phyloP scores from a whole-genome alignment of 768 basidiomycete species.

The Xerocomellus chrysenteron region DNA sequence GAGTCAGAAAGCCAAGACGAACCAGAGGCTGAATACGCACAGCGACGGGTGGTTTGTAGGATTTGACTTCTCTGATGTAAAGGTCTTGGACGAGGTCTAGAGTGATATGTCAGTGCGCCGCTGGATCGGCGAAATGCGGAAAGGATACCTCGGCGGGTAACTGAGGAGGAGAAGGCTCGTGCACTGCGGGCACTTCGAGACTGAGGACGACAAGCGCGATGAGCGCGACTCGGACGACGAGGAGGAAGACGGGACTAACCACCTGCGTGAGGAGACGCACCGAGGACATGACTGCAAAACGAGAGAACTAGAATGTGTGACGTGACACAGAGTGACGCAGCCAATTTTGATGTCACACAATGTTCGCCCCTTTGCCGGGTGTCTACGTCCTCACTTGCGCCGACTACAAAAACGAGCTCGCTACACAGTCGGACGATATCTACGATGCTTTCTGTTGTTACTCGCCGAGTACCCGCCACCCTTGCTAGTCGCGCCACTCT shows the following conservation, averaged over 20 bases:
- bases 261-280: constrained; percentile 57
- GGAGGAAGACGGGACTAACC: constrained; percentile 15
- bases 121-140: constrained; percentile 29
- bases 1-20: background rate
- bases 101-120: constrained; percentile 4
- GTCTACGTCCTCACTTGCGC: background rate
- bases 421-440: background rate
- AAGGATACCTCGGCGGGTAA: constrained; percentile 59
- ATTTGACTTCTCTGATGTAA: constrained; percentile 86
- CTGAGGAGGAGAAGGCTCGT: constrained; percentile 61
- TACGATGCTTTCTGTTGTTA: constrained; percentile 25
- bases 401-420: background rate
- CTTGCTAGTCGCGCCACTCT: constrained; percentile 36
- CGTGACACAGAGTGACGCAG: constrained; percentile 38
- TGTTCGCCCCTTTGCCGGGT: background rate
- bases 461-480: constrained; percentile 42
- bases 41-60: constrained; percentile 74
- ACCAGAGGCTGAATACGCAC: constrained; percentile 46
- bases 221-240: constrained; percentile 8
- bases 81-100: constrained; percentile 91
- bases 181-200: constrained; percentile 43
- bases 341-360: constrained; percentile 24
- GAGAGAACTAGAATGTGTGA: constrained; percentile 43
- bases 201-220: constrained; percentile 32
- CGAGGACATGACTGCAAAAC: constrained; percentile 59